Conservation (phyloP, 257 asterid species). For the Fraxinus cuspidata region DNA sequence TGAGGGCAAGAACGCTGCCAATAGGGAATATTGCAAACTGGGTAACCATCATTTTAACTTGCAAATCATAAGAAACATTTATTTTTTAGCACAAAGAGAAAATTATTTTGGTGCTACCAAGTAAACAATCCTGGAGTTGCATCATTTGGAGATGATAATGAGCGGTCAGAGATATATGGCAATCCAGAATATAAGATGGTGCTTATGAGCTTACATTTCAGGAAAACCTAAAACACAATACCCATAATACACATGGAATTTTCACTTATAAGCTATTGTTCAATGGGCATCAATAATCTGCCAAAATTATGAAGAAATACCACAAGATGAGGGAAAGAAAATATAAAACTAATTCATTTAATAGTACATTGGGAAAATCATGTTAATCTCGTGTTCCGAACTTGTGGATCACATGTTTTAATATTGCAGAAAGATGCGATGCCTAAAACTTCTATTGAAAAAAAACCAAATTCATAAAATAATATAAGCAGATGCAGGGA, state of each 20-base stretch:
- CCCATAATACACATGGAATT: neutral
- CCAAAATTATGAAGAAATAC: neutral
- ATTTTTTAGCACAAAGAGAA: neutral
- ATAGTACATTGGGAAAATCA: neutral
- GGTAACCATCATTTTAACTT: neutral
- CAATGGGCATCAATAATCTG: neutral
- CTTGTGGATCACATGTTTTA: neutral
- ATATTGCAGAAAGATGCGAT: neutral
- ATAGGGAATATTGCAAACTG: neutral
- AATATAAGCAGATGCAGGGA: no score
- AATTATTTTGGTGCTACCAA: neutral
- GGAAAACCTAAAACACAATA: no score
- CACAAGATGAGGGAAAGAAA: neutral
- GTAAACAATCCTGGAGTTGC: neutral
- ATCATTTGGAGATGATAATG: neutral
- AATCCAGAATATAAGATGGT: neutral
- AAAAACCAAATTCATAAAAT: no score
- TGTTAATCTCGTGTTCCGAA: neutral
- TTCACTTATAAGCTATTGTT: neutral
- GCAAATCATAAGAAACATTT: neutral
- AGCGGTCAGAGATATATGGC: neutral
- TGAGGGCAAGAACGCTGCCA: neutral
- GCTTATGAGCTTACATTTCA: no score
- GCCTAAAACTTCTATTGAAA: no score
- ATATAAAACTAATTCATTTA: neutral